Conservation (phyloP, 2,329 filamentous ascomycete species). For the Claviceps monticola region DNA sequence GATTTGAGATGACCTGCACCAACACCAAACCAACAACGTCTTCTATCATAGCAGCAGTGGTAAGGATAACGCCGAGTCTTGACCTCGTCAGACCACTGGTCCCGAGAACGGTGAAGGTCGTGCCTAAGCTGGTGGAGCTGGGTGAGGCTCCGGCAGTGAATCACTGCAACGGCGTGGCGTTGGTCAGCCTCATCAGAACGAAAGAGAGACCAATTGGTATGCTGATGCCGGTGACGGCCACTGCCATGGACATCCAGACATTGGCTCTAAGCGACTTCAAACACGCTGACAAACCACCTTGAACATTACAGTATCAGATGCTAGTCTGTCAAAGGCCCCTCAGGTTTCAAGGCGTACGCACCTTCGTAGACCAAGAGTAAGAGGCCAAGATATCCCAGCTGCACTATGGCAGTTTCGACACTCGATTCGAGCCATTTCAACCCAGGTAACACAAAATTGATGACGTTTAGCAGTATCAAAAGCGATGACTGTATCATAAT, state of each 20-base stretch:
- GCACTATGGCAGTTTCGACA: constrained; percentile 41
- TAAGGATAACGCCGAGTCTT: constrained; percentile 47
- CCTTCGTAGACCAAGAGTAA: constrained; percentile 60
- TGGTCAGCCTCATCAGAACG: constrained; percentile 33
- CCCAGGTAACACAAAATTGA: constrained; percentile 38
- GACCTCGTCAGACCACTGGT: constrained; percentile 28
- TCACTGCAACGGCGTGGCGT: constrained; percentile 42
- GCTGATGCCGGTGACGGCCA: constrained; percentile 52
- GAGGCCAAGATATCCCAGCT: constrained; percentile 61
- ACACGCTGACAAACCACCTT: constrained; percentile 36
- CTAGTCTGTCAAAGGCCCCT: no score
- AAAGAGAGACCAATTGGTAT: constrained; percentile 55
- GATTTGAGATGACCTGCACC: constrained; percentile 58
- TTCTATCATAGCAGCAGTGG: constrained; percentile 67
- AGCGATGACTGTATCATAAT: constrained; percentile 50
- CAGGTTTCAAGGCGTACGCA: constrained; percentile 8
- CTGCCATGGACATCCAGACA: constrained; percentile 40
- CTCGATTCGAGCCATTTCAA: constrained; percentile 41
- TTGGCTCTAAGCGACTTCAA: constrained; percentile 38
- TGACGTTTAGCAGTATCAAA: constrained; percentile 45
- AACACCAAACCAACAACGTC: constrained; percentile 67
- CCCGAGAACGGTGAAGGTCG: constrained; percentile 43
- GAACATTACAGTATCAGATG: constrained; percentile 9
- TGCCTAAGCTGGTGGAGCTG: constrained; percentile 62
- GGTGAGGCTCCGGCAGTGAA: constrained; percentile 63